phyloP scores from a whole-genome alignment of 805 yeast species.

The Metschnikowia henanensis region DNA sequence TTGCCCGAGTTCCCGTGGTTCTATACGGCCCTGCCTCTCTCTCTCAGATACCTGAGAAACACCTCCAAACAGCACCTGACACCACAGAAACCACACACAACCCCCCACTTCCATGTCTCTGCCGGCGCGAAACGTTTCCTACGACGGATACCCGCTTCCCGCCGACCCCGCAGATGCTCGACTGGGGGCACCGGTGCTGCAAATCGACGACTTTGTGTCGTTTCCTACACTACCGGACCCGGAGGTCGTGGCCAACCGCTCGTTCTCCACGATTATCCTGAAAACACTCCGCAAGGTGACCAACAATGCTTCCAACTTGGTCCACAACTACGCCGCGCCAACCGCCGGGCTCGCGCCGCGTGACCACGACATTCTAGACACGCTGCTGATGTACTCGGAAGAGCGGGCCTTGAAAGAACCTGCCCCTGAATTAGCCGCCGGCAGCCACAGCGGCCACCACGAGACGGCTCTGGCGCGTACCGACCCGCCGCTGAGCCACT shows the following conservation, averaged over 20 bases:
- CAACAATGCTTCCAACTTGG: conserved; percentile 40
- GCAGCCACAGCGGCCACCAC: background rate
- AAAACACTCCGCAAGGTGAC: conserved; percentile 43
- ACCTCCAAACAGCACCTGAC: background rate
- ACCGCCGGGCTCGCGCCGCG: conserved; percentile 1
- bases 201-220: conserved; percentile 35
- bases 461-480: background rate
- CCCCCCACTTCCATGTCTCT: conserved; percentile 1
- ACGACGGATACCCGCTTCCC: conserved; percentile 3
- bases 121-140: conserved; percentile 4
- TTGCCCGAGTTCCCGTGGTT: too few species aligned
- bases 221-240: conserved; percentile 47
- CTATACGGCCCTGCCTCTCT: too few species aligned
- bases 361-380: conserved; percentile 9
- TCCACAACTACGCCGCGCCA: conserved; percentile 21
- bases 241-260: conserved; percentile 31
- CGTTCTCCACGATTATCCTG: conserved; percentile 35
- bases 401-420: background rate
- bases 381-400: conserved; percentile 10
- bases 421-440: background rate
- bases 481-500: background rate
- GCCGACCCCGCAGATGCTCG: background rate
- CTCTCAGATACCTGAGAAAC: too few species aligned
- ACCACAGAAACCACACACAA: background rate
- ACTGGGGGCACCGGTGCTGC: background rate